Evolutionary conservation across 371 early-diverging fungal genomes (phyloP).

Genomic region (Mortierella polycephala): DNA sequence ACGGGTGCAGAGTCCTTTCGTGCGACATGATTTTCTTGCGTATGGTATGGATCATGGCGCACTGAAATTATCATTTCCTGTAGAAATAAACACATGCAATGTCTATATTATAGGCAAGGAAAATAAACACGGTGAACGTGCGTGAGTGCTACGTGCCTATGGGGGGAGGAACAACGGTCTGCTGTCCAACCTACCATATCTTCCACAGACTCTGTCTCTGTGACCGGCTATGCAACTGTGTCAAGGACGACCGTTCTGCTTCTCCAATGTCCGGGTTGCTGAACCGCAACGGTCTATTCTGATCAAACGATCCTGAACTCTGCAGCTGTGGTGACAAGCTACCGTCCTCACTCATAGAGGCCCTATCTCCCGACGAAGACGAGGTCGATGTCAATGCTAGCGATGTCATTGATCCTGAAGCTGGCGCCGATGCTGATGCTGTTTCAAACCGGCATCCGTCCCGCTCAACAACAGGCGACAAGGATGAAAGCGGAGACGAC

Average conservation of each 20-base stretch:
- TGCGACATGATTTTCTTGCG: too few relatives aligned
- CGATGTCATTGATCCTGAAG: neutral
- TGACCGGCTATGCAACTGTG: slow-evolving; percentile 38
- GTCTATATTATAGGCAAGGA: too few relatives aligned
- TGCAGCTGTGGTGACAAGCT: slow-evolving; percentile 19
- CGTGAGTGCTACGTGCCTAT: slow-evolving; percentile 25
- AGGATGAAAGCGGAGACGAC: slow-evolving; percentile 18
- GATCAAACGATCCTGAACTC: slow-evolving; percentile 22
- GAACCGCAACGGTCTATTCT: slow-evolving; percentile 32
- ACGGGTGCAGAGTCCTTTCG: too few relatives aligned
- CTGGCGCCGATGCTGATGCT: neutral
- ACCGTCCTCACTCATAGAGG: neutral
- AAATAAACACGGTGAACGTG: neutral
- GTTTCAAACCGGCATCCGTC: slow-evolving; percentile 8
- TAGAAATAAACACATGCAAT: too few relatives aligned
- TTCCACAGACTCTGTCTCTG: slow-evolving; percentile 42
- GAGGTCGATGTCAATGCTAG: too few relatives aligned
- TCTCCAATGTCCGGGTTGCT: slow-evolving; percentile 40
- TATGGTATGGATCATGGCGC: too few relatives aligned
- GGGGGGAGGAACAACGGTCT: slow-evolving; percentile 30
- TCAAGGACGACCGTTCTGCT: slow-evolving; percentile 40
- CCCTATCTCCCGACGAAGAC: too few relatives aligned
- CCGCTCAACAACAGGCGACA: slow-evolving; percentile 17
- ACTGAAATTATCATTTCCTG: too few relatives aligned
- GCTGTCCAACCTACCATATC: slow-evolving; percentile 46